Evolutionary conservation across 169 alveolate species (phyloP).

Genomic region (Theileria equi): DNA sequence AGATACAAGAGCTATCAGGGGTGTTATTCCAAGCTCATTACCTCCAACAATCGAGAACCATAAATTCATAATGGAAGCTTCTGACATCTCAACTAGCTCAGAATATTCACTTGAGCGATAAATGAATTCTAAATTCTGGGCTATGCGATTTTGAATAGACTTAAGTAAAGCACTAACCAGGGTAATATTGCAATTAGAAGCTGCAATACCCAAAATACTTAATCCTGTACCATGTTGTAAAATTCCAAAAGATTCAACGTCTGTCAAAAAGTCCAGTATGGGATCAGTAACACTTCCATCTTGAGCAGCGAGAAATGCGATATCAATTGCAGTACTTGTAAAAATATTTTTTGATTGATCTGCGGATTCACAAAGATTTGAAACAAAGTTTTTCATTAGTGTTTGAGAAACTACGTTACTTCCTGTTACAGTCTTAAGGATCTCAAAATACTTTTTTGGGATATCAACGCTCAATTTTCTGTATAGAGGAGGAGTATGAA

Average conservation of each 20-base stretch:
- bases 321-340: neutral
- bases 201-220: slow-evolving; percentile 62
- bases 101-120: neutral
- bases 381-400: slow-evolving; percentile 11
- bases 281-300: slow-evolving; percentile 10
- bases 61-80: slow-evolving; percentile 16
- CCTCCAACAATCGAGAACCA: slow-evolving; percentile 38
- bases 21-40: slow-evolving; percentile 69
- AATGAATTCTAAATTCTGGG: neutral
- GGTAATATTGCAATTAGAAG: slow-evolving; percentile 59
- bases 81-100: slow-evolving; percentile 3
- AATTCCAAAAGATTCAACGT: slow-evolving; percentile 49
- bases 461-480: slow-evolving; percentile 46
- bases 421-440: slow-evolving; percentile 63
- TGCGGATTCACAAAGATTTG: slow-evolving; percentile 2
- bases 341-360: neutral
- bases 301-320: slow-evolving; percentile 63
- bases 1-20: slow-evolving; percentile 70
- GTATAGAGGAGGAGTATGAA: slow-evolving; percentile 65
- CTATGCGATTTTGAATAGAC: slow-evolving; percentile 24
- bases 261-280: slow-evolving; percentile 37
- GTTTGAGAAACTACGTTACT: slow-evolving; percentile 51
- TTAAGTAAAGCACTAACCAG: slow-evolving; percentile 52
- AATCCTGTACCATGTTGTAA: slow-evolving; percentile 69
- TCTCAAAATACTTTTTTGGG: slow-evolving; percentile 52